Conservation (phyloP, 345 rosid species). For the Angophora floribunda region DNA sequence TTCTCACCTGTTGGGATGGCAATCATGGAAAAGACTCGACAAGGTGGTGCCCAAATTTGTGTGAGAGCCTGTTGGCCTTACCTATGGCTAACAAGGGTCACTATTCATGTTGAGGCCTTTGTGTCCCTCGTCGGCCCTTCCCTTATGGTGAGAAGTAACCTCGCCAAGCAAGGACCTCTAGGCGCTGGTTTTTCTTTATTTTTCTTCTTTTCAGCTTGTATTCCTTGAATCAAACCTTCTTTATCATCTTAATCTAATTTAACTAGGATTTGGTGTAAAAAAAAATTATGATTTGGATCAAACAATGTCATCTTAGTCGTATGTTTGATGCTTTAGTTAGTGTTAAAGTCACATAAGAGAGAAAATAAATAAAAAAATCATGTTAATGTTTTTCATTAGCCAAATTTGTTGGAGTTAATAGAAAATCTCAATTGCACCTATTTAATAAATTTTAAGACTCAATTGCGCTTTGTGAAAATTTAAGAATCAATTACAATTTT, state of each 20-base stretch:
- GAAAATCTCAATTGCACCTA: background rate
- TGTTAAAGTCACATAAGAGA: background rate
- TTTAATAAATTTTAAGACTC: background rate
- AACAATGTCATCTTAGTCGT: background rate
- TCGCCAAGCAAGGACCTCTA: rapidly evolving
- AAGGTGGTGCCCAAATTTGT: background rate
- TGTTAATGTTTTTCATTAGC: background rate
- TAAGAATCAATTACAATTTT: background rate
- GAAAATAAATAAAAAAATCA: background rate
- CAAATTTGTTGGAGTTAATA: background rate
- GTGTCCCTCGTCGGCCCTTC: background rate
- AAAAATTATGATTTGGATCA: background rate
- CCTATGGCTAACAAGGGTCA: rapidly evolving
- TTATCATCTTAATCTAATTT: background rate
- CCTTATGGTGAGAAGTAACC: background rate
- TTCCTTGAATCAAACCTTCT: background rate
- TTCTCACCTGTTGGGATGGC: rapidly evolving
- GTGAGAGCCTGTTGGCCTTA: background rate
- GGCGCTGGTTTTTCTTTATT: background rate
- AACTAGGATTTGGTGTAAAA: background rate
- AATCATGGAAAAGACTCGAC: background rate
- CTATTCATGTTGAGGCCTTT: background rate
- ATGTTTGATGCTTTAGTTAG: no score
- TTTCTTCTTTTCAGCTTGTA: background rate
- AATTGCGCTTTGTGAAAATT: background rate